A percentile compares a stretch with the other conserved stretches of the same genome.
Conservation (phyloP, 1,284 basidiomycete genomes). For the Sanghuangporus sanghuang region DNA sequence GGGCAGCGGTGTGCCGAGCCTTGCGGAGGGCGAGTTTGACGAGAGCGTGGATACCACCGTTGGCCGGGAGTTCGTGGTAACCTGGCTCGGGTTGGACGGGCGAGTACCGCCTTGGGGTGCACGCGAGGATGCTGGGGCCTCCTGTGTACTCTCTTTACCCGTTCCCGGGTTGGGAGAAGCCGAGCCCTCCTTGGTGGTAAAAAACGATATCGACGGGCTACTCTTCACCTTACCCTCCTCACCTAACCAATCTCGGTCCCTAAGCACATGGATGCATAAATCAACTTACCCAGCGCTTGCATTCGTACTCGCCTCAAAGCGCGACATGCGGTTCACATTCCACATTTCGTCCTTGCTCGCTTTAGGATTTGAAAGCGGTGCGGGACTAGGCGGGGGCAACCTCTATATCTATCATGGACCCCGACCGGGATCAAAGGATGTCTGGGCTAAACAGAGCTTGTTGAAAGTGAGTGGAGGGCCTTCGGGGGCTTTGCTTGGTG, state of each 20-base stretch:
- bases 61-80: conserved; percentile 53
- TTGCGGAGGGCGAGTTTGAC: conserved; percentile 80
- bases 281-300: conserved; percentile 84
- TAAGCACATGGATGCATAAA: conserved; percentile 61
- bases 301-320: conserved; percentile 93
- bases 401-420: conserved; percentile 77
- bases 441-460: conserved; percentile 74
- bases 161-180: conserved; percentile 42
- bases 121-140: conserved; percentile 31
- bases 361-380: conserved; percentile 78
- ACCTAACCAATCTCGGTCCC: neutral
- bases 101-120: conserved; percentile 34
- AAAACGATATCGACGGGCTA: conserved; percentile 80
- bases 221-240: conserved; percentile 37
- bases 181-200: conserved; percentile 55
- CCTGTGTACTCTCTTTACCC: conserved; percentile 57
- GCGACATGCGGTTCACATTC: conserved; percentile 78
- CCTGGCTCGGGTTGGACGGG: conserved; percentile 59
- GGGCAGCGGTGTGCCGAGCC: conserved; percentile 63
- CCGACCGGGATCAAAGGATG: conserved; percentile 30
- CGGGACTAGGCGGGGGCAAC: conserved; percentile 63
- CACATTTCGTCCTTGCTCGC: conserved; percentile 55
- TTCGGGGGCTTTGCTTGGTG: conserved; percentile 76
- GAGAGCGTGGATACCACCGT: conserved; percentile 74
- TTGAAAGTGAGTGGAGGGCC: conserved; percentile 63